Evolutionary conservation across 441 rosid genomes (phyloP).

Genomic region (Populus hybrid): DNA sequence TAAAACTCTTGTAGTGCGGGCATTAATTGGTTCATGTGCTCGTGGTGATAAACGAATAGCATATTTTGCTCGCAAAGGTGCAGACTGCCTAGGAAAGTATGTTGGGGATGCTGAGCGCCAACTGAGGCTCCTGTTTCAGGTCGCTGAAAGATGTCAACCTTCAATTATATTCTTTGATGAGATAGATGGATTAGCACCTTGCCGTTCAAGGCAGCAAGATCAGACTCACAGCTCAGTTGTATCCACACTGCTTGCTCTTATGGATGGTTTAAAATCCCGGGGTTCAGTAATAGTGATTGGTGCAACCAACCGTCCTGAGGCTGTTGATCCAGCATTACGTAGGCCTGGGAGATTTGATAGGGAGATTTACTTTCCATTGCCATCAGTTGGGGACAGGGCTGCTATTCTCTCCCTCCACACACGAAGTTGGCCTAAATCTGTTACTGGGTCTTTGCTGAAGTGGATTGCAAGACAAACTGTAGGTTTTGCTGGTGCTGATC

Average conservation of each 20-base stretch:
- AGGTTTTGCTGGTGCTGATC: slow-evolving; percentile 99
- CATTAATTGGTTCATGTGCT: slow-evolving; percentile 94
- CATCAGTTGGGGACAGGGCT: slow-evolving; percentile 82
- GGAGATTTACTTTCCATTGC: slow-evolving; percentile 94
- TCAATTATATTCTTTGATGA: slow-evolving; percentile 98
- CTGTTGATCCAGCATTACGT: slow-evolving; percentile 97
- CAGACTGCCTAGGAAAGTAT: slow-evolving; percentile 98
- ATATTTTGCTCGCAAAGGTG: slow-evolving; percentile 98
- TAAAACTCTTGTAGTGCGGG: slow-evolving; percentile 94
- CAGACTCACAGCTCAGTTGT: slow-evolving; percentile 99
- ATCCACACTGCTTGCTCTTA: slow-evolving; percentile 88
- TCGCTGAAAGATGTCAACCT: slow-evolving; percentile 97
- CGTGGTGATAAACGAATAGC: slow-evolving; percentile 91
- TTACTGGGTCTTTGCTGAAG: slow-evolving; percentile 71
- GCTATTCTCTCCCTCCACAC: slow-evolving; percentile 96
- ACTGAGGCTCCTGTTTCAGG: slow-evolving; percentile 97
- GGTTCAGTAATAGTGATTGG: slow-evolving; percentile 99
- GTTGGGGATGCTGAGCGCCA: slow-evolving; percentile 99
- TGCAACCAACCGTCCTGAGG: slow-evolving; percentile 98
- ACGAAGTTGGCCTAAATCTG: slow-evolving; percentile 89
- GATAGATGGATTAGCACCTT: slow-evolving; percentile 96
- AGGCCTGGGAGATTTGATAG: slow-evolving; percentile 99
- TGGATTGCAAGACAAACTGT: slow-evolving; percentile 86
- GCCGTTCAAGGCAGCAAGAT: slow-evolving; percentile 91
- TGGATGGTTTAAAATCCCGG: slow-evolving; percentile 96